These are phyloP conservation scores for Cornus florida DNA, from an alignment of 148 eudicot genomes.

Conservation along the genomic window DNA sequence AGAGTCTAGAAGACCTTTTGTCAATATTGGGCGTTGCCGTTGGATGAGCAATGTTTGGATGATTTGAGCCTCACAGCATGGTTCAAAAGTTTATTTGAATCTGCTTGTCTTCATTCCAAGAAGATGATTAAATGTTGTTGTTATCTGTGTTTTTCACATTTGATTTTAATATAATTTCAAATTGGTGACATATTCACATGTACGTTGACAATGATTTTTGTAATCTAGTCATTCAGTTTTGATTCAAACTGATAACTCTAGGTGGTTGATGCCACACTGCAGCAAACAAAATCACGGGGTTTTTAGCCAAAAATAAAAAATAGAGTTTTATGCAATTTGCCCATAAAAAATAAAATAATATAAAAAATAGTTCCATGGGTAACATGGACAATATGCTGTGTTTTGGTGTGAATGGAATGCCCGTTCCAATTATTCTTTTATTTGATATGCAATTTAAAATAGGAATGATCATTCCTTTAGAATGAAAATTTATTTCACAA, in stretches of 20 bases:
- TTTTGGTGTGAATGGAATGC: no score
- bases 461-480: no score
- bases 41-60: neutral
- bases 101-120: neutral
- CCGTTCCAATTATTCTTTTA: no score
- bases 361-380: no score
- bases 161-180: no score
- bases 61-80: neutral
- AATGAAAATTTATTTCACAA: no score
- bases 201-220: neutral
- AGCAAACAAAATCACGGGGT: neutral
- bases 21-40: neutral
- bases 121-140: neutral
- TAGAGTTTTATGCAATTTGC: no score
- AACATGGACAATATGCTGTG: no score
- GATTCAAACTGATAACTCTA: neutral
- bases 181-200: neutral
- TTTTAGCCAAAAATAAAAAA: neutral
- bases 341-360: no score
- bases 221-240: neutral
- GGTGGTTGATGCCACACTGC: no score
- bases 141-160: neutral
- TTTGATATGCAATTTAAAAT: no score
- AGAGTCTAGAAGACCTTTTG: conserved; percentile 16
- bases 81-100: neutral